Conservation (phyloP, 1,284 basidiomycete species). For the Heterobasidion parviporum region DNA sequence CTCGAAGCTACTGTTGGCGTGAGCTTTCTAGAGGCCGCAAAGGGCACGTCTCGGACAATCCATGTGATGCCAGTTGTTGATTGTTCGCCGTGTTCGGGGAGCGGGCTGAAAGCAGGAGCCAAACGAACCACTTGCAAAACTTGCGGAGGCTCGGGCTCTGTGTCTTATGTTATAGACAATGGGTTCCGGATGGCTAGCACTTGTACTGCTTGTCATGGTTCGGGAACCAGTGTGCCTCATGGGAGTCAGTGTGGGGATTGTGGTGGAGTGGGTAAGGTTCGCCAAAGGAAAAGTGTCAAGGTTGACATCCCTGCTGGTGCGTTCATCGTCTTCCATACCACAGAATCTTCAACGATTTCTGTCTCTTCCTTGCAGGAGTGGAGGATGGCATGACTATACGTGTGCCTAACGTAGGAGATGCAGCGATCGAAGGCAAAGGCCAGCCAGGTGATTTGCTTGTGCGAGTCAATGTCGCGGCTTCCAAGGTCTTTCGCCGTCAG, state of each 20-base stretch:
- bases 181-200: conserved; percentile 98
- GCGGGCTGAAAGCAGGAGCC: conserved; percentile 82
- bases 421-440: conserved; percentile 74
- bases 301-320: conserved; percentile 83
- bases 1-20: conserved; percentile 76
- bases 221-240: conserved; percentile 75
- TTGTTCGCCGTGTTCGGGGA: conserved; percentile 81
- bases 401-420: conserved; percentile 81
- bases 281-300: conserved; percentile 70
- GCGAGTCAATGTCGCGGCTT: conserved; percentile 78
- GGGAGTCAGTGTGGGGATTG: conserved; percentile 78
- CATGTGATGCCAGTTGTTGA: conserved; percentile 78
- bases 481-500: conserved; percentile 85
- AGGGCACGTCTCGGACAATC: conserved; percentile 77
- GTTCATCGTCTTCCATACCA: conserved; percentile 19
- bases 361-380: conserved; percentile 49
- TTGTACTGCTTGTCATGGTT: conserved; percentile 81
- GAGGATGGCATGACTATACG: conserved; percentile 96
- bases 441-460: conserved; percentile 82
- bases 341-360: conserved; percentile 3
- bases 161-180: conserved; percentile 86
- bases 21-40: conserved; percentile 90
- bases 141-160: conserved; percentile 84
- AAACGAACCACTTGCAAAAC: conserved; percentile 75
- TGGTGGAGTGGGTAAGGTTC: conserved; percentile 83